Conservation (phyloP, 2,329 filamentous ascomycete species). For the Calonectria pseudoreteaudii region DNA sequence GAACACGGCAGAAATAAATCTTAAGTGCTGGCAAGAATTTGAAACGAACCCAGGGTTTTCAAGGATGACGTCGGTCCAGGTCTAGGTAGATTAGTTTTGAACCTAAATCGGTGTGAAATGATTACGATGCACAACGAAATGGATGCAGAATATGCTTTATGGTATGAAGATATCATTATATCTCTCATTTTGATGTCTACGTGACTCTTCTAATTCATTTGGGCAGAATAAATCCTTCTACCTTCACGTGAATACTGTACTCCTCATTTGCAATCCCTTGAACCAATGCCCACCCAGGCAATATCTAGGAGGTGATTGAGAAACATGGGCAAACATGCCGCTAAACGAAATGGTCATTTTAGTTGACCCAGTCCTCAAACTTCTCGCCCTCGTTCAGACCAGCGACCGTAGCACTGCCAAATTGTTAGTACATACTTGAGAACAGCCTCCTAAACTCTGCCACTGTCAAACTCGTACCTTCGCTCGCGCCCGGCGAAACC, state of each 20-base stretch:
- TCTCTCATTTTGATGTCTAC: neutral
- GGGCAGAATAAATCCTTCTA: neutral
- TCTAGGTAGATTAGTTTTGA: neutral
- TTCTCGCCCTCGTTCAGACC: neutral
- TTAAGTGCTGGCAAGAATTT: no score
- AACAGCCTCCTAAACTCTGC: neutral
- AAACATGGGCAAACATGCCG: neutral
- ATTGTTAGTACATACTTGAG: neutral
- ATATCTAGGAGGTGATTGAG: neutral
- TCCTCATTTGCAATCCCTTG: neutral
- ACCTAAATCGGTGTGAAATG: neutral
- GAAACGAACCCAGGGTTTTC: neutral
- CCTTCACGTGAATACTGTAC: no score
- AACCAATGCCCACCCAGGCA: neutral
- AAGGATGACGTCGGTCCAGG: neutral
- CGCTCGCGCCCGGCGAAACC: conserved; percentile 19
- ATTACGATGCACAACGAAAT: no score
- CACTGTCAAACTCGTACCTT: conserved; percentile 29
- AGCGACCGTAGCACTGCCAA: conserved; percentile 27
- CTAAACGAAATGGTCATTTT: neutral
- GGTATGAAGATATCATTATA: no score
- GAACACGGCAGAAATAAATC: neutral
- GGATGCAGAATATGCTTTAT: neutral
- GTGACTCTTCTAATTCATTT: neutral
- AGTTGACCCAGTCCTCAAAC: conserved; percentile 28